Evolutionary conservation across 768 basidiomycete species (phyloP), one percentile per base, ranked within the genome.

Genomic region (Aureoboletus auriporus): DNA sequence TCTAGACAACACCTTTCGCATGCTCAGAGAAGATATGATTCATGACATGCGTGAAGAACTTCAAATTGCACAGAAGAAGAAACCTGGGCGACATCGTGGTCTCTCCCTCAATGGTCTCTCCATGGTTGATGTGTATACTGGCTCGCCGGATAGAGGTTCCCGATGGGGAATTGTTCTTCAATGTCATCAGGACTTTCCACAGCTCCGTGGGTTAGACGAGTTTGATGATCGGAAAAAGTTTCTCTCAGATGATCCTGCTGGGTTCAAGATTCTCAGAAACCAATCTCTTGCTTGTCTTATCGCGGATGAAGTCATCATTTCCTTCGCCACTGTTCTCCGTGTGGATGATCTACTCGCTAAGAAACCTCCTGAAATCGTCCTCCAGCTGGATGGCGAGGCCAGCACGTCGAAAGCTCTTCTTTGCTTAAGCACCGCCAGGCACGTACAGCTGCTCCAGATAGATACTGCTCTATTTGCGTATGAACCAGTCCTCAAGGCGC

Each of bases 11-110:
- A 79, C 79, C 37, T 87, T 81, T 58, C 76, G 85, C 8, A 69
- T 87, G 39, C 65, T 84, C 13, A 65, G 85, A 8, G 85, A 86
- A 55, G 84, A 82, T 42, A 80, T 83, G 79, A 54, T 84, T 7
- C 68, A 74, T 50, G 80, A 82, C 51, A 72, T 84, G 51, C 71
- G 74, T 9, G 82, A 85, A 36, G 82, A 83, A 52, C 55, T 84
- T 11, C 73, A 76, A 52, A 69, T 77, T 5, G 71, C 65, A 0
- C 46, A 65, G 8, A 65, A 65, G 16, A 63, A 70, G 60, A 77
- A 76, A 54, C 72, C 72, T 42, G 73, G 74, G 0, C 53, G 56
- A 8, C 62, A 68, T 47, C 70, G 76, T 2, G 75, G 73, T 6
- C 50, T 75, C 5, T 59, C 60, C 17, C 56, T 80, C 8, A 55